A percentile compares a stretch with the other conserved stretches of the same genome.
Conservation (phyloP, 2,329 filamentous ascomycete genomes). For the Tolypocladium paradoxum region DNA sequence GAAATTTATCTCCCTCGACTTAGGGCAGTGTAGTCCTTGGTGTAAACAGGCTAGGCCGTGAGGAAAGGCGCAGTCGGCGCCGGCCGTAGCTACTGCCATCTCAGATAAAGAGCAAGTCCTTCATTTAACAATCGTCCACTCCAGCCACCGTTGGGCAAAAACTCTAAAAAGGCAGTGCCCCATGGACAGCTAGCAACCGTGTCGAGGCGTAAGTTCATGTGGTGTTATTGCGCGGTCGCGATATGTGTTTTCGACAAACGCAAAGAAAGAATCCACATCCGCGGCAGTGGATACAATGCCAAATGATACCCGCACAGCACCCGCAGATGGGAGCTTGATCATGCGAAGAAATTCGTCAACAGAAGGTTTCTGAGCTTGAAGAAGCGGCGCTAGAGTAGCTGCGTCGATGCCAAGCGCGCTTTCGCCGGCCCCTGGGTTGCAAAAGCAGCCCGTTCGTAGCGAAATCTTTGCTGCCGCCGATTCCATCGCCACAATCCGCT, state of each 20-base stretch:
- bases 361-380: neutral
- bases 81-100: too few species aligned
- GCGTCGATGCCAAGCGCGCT: conserved; percentile 18
- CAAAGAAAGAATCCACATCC: conserved; percentile 25
- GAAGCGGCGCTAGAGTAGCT: neutral
- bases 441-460: conserved; percentile 30
- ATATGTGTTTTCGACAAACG: conserved; percentile 21
- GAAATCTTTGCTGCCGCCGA: conserved; percentile 23
- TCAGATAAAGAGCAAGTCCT: too few species aligned
- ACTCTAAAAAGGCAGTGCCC: neutral
- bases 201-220: neutral
- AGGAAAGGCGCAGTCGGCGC: too few species aligned
- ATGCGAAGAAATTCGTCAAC: conserved; percentile 10
- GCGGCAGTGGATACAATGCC: conserved; percentile 23
- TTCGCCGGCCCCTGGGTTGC: conserved; percentile 29
- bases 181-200: neutral
- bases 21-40: too few species aligned
- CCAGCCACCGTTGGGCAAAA: too few species aligned
- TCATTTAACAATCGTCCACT: neutral
- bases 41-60: too few species aligned
- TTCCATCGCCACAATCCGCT: conserved; percentile 22
- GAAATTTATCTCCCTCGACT: too few species aligned
- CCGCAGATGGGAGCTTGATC: conserved; percentile 11
- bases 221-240: conserved; percentile 13
- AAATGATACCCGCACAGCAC: conserved; percentile 27